Evolutionary conservation across 129 eudicot genomes (phyloP), one percentile per base, ranked within the genome.

Genomic region (Chrysanthemum seticuspe): DNA sequence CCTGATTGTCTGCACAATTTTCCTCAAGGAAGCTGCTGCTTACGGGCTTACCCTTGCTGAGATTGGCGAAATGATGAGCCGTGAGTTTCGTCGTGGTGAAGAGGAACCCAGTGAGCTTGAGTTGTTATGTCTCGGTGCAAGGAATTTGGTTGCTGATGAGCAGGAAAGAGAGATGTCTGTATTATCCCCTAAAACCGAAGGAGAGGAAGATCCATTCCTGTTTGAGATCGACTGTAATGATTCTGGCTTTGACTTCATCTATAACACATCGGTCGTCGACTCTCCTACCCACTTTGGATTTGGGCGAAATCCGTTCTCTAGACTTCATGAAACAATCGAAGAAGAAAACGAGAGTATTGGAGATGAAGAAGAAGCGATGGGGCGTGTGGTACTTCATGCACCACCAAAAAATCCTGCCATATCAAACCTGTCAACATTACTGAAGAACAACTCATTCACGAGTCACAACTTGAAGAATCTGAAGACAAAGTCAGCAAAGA

Each of bases 101-200:
- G 97, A 91, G 74, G 94, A 87, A 61, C 98, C 98, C 0, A 92
- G 98, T 62, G 96, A 87, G 84, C 91, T 92, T 0, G 98, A 92
- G 83, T 60, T 85, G 81, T 68, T 92, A 47, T 92, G 98, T 77
- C 73, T 92, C 2, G 95, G 89, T 44, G 95, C 98, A 53, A 83
- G 87, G 76, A 85, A 82, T 77, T 83, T 89, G 72, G 62, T 92
- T 13, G 82, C 84, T 10, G 88, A 83, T 10, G 89, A 83, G 68
- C 78, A 65, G 81, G 80, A 67, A 66, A 15, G 13, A 10, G 88
- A 81, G 61, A 76, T 77, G 19, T 63, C 57, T n/a, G 25, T 67
- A 5, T 44, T 76, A 3, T 79, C 96, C 48, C 91, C 98, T 6
- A 82, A 59, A 63, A 56, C 69, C 67, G 87, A 81, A 69, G 68